phyloP scores from a whole-genome alignment of 2,329 filamentous ascomycete genomes.

The Kalaharituber pfeilii region DNA sequence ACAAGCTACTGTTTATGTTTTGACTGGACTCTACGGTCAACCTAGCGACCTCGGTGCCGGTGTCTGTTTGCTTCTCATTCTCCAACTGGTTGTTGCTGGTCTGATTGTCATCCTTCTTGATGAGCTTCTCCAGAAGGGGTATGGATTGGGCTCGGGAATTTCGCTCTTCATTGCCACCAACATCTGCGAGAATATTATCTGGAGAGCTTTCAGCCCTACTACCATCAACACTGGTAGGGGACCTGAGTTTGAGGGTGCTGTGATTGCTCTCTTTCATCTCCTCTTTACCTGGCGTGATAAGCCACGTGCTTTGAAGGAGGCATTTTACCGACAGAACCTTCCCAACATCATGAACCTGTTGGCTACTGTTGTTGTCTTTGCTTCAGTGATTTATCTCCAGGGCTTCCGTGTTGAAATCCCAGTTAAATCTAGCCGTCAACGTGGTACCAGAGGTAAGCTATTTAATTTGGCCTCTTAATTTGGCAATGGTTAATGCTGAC shows the following conservation, averaged over 20 bases:
- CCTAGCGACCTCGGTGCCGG: constrained; percentile 92
- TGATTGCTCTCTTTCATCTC: constrained; percentile 94
- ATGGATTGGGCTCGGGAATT: constrained; percentile 94
- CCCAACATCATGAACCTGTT: constrained; percentile 99
- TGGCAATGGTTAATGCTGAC: not conserved
- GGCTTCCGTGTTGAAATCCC: constrained; percentile 99
- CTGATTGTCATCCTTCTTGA: constrained; percentile 98
- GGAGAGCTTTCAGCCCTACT: constrained; percentile 98
- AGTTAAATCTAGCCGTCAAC: constrained; percentile 97
- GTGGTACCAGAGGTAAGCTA: constrained; percentile 68
- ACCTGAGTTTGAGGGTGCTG: constrained; percentile 95
- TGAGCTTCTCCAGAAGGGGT: constrained; percentile 97
- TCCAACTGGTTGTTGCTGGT: constrained; percentile 92
- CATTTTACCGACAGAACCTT: constrained; percentile 97
- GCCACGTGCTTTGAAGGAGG: constrained; percentile 93
- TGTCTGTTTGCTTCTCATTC: constrained; percentile 94
- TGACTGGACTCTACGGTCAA: constrained; percentile 93
- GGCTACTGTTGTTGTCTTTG: constrained; percentile 82
- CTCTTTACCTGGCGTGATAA: constrained; percentile 98
- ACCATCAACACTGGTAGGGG: constrained; percentile 99
- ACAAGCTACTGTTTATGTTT: constrained; percentile 93
- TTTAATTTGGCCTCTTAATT: constrained; percentile 27
- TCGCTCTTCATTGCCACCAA: constrained; percentile 99
- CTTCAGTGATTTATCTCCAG: constrained; percentile 96
- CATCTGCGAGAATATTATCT: constrained; percentile 99